These are phyloP conservation scores for Diplodia corticola DNA, from an alignment of 2,329 filamentous ascomycete genomes.

Conservation along the genomic window DNA sequence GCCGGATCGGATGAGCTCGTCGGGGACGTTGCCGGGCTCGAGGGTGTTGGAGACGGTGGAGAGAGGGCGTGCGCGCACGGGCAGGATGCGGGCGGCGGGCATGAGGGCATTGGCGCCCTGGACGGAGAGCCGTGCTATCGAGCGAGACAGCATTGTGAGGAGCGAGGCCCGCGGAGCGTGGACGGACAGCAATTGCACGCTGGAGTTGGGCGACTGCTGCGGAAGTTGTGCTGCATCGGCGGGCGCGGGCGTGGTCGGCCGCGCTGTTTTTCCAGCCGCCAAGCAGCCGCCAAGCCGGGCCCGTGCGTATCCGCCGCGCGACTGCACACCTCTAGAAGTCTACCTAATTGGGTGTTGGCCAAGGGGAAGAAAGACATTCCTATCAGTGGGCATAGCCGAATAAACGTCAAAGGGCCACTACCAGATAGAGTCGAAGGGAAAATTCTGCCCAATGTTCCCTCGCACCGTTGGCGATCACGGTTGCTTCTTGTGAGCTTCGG, in stretches of 20 bases:
- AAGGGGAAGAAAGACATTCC: too few species aligned
- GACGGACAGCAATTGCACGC: constrained; percentile 1
- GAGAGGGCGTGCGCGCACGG: constrained; percentile 48
- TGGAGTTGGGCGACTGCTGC: neutral
- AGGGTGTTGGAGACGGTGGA: constrained; percentile 42
- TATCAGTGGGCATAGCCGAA: too few species aligned
- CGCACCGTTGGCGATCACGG: too few species aligned
- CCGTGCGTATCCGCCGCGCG: neutral
- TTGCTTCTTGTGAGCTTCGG: too few species aligned
- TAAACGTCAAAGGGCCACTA: too few species aligned
- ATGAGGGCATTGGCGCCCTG: constrained; percentile 59
- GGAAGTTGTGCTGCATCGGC: constrained; percentile 1
- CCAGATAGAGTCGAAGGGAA: too few species aligned
- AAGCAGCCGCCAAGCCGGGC: neutral
- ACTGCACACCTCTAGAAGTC: too few species aligned
- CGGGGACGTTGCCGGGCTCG: constrained; percentile 39
- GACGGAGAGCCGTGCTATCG: constrained; percentile 64
- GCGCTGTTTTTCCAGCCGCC: neutral
- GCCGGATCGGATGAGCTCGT: constrained; percentile 53
- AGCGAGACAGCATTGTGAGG: constrained; percentile 48
- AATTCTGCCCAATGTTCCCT: too few species aligned
- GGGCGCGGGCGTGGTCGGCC: neutral
- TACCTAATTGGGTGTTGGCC: too few species aligned
- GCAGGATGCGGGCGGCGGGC: constrained; percentile 55
- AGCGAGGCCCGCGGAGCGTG: neutral